These are phyloP conservation scores for Globisporangium solare DNA, from an alignment of 352 stramenopile species.

Conservation along the genomic window DNA sequence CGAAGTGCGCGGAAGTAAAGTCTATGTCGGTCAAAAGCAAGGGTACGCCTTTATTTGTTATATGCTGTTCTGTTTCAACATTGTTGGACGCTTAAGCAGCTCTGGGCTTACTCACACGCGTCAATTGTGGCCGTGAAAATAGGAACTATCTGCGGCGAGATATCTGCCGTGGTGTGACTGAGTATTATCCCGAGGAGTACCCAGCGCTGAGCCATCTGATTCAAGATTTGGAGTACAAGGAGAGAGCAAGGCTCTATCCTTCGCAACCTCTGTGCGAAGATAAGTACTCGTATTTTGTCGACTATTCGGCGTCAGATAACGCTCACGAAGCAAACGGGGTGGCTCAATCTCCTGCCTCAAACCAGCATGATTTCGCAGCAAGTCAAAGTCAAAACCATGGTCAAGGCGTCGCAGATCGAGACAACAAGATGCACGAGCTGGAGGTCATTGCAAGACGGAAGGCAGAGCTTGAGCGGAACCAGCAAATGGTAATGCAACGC, in stretches of 20 bases:
- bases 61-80: not conserved
- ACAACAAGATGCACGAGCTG: constrained; percentile 32
- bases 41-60: constrained; percentile 32
- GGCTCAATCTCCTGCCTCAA: constrained; percentile 4
- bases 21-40: constrained; percentile 81
- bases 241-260: constrained; percentile 63
- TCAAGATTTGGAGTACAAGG: constrained; percentile 47
- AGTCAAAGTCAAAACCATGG: not conserved
- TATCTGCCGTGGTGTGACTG: constrained; percentile 76
- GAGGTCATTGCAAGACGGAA: constrained; percentile 53
- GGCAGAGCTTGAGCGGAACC: constrained; percentile 51
- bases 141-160: constrained; percentile 67
- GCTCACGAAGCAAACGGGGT: constrained; percentile 1
- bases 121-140: constrained; percentile 1
- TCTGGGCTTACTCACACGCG: constrained; percentile 2
- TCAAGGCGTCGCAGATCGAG: constrained; percentile 14
- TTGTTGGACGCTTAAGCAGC: not conserved
- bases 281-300: constrained; percentile 65
- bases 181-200: constrained; percentile 71
- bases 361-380: not conserved
- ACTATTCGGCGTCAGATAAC: constrained; percentile 26
- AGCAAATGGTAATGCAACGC: constrained; percentile 46
- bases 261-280: constrained; percentile 52
- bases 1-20: constrained; percentile 43
- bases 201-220: constrained; percentile 70